Evolutionary conservation across 139 green algal species (phyloP), one percentile per base, ranked within the genome.

Genomic region (Medakamo hakoo): DNA sequence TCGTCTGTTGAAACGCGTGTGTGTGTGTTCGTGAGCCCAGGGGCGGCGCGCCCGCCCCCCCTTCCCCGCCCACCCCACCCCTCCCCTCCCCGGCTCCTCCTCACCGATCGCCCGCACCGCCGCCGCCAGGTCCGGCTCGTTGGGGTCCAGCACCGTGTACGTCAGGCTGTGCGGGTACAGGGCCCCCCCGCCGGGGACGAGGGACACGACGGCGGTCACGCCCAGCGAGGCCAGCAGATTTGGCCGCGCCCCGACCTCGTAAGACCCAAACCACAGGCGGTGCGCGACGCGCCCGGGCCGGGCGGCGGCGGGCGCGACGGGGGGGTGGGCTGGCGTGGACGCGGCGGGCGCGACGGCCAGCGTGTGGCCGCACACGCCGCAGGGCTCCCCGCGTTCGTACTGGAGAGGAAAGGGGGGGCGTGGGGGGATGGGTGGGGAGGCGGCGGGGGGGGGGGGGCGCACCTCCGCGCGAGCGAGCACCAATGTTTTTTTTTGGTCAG

Each of bases 141-240:
- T 20, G 40, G 23, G 32, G 30, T 4, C 22, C 27, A 55, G 48
- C 4, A 4, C 20, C 52, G 27, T 18, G 55, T 61, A 40, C 25
- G n/a, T 29, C 55, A n/a, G 27, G 18, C 21, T 3, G 27, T 9
- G 20, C 4, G 3, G 5, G 30, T 52, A 27, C 28, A 23, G n/a
- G 4, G 52, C 14, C 9, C 30, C n/a, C 18, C 5, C 26, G 55
- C 23, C 1, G 26, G 32, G 1, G 28, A 4, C 3, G 23, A 31
- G 23, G 27, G 27, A 3, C 27, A 9, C 23, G 16, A 5, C 27
- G 4, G 27, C 1, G 28, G 31, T 1, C 25, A 96, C 87, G 14
- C 76, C 85, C 68, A 94, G 73, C 5, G 78, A 72, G 57, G 87
- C 89, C 0, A 96, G 73, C 23, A 96, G 64, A 57, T 96, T 89